A percentile compares a stretch with the other conserved stretches of the same genome.
phyloP scores from a whole-genome alignment of 139 green algal species.

The Coelastrella sp. region DNA sequence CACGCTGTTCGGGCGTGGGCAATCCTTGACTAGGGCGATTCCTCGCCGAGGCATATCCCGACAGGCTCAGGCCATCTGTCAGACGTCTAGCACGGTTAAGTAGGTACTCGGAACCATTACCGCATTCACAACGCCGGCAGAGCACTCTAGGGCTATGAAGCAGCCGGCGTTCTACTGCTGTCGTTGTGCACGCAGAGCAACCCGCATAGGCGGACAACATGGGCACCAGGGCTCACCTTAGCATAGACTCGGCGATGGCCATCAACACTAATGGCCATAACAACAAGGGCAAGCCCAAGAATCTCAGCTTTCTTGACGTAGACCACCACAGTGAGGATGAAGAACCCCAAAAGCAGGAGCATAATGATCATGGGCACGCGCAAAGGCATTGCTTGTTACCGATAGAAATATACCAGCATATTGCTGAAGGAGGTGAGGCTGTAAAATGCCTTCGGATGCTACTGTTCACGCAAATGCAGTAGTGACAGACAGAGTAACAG shows the following conservation, averaged over 20 bases:
- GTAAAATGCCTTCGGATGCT: background rate
- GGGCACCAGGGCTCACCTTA: background rate
- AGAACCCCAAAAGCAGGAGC: background rate
- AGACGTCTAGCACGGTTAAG: too few species aligned
- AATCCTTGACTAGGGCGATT: too few species aligned
- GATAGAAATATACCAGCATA: conserved; percentile 34
- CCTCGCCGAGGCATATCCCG: too few species aligned
- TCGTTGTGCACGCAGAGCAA: too few species aligned
- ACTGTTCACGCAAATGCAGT: background rate
- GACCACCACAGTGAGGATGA: background rate
- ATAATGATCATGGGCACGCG: background rate
- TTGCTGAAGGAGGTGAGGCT: conserved; percentile 24
- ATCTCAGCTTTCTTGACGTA: background rate
- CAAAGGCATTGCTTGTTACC: conserved; percentile 19
- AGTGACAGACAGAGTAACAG: background rate
- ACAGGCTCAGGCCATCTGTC: too few species aligned
- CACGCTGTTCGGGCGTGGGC: too few species aligned
- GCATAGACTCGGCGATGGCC: background rate
- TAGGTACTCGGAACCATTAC: too few species aligned
- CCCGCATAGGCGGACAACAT: too few species aligned
- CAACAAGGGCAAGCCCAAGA: background rate
- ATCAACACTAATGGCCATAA: background rate
- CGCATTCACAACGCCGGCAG: too few species aligned
- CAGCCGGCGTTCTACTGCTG: too few species aligned
- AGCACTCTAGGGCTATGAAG: too few species aligned